Percentiles rank a stretch among this genome's conserved stretches.
Conservation (phyloP, 805 yeast genomes). For the Nakazawaea populi region DNA sequence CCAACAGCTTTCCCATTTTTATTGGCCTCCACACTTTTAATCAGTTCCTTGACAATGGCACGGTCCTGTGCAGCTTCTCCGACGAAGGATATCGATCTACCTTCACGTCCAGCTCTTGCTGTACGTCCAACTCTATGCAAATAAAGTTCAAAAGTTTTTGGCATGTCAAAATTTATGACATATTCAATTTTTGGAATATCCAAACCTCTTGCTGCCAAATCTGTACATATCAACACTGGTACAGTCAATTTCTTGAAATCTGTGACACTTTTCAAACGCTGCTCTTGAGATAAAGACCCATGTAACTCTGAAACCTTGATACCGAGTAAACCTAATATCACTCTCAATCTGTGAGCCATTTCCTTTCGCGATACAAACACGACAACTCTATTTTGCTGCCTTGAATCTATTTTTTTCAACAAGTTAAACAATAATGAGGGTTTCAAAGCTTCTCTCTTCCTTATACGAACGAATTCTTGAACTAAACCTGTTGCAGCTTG, state of each 20-base stretch:
- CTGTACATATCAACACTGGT: constrained; percentile 91
- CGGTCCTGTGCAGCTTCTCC: constrained; percentile 90
- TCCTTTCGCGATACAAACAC: constrained; percentile 92
- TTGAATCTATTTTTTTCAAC: constrained; percentile 58
- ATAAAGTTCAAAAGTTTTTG: constrained; percentile 84
- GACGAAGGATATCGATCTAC: constrained; percentile 87
- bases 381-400: constrained; percentile 65
- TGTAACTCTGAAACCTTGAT: constrained; percentile 74
- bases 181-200: constrained; percentile 97
- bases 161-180: constrained; percentile 95
- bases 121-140: constrained; percentile 98
- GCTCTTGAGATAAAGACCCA: constrained; percentile 86
- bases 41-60: constrained; percentile 83
- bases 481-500: constrained; percentile 85
- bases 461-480: constrained; percentile 92
- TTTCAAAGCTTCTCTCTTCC: constrained; percentile 80
- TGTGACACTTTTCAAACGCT: constrained; percentile 79
- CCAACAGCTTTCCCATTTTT: constrained; percentile 66
- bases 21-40: constrained; percentile 54
- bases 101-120: constrained; percentile 98
- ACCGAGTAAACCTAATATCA: constrained; percentile 69
- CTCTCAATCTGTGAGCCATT: constrained; percentile 80
- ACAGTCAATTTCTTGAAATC: constrained; percentile 78
- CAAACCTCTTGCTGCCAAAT: constrained; percentile 97
- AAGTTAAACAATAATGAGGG: constrained; percentile 78